Base-by-base conservation (phyloP, 306 rosid species). In the Begonia fuchsioides region DNA sequence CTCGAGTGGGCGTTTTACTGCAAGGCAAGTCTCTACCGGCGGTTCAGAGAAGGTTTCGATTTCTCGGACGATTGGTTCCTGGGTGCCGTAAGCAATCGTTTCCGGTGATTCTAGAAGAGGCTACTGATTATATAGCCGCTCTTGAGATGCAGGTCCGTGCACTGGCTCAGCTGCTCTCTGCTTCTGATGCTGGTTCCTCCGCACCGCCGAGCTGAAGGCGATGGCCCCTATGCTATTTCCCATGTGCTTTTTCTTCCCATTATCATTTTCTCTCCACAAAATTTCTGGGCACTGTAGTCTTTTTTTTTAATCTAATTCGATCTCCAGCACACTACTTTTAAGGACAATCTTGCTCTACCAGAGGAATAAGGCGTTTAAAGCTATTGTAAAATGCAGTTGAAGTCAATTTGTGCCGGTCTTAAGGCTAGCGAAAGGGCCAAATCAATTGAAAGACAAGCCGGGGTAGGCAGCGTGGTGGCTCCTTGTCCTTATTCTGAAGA, bases 141-240 rank as follows among this genome's bases (percentile, higher is more conserved):
- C 78, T 83, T 62, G 80, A 85, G 82, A 90, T 90, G 98, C 98
- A 90, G 68, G 74, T 90, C 61, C 76, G 87, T 11, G 76, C 80
- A 15, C 75, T 90, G 15, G 63, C 79, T 39, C 70, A 85, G 19
- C 65, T 76, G 20, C 71, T 87, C 13, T 55, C 76, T 16, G 43
- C 63, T 43, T 52, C 81, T 48, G 67, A 62, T 51, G 16, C 72
- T 45, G 52, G 60, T 48, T 17, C 68, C 15, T 39, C 59, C 51
- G 32, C 70, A 55, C 76, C 92, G 17, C 46, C 79, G 11, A 56
- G 63, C 54, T 80, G 64, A 80, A 70, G 18, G 50, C 59, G 35
- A 26, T 26, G 55, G 57, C 58, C 18, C 11, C 58, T 44, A 20
- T 55, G 12, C 39, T 3, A 5, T 15, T 10, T n/a, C 39, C 2